phyloP scores from a whole-genome alignment of 306 rosid genomes.

The apple (Malus domestica) region ASM211411v1 NC_041801.1:6036001-6036500 shows the following conservation, averaged over 20 bases:
- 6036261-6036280: slow-evolving; percentile 70
- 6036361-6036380: slow-evolving; percentile 76
- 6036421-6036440: slow-evolving; percentile 32
- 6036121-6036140: slow-evolving; percentile 89
- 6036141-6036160: slow-evolving; percentile 62
- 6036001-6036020: slow-evolving; percentile 52
- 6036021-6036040: slow-evolving; percentile 34
- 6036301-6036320: slow-evolving; percentile 77
- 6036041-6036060: slow-evolving; percentile 29
- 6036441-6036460: slow-evolving; percentile 29
- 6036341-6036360: slow-evolving; percentile 44
- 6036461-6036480: background rate
- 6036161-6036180: slow-evolving; percentile 69
- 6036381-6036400: slow-evolving; percentile 41
- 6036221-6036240: slow-evolving; percentile 74
- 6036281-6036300: slow-evolving; percentile 63
- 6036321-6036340: slow-evolving; percentile 51
- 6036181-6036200: slow-evolving; percentile 53
- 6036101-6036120: slow-evolving; percentile 74
- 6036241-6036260: slow-evolving; percentile 96
- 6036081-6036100: slow-evolving; percentile 88
- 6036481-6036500: slow-evolving; percentile 9
- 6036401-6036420: slow-evolving; percentile 15
- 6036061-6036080: slow-evolving; percentile 63
- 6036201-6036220: slow-evolving; percentile 25